These are phyloP conservation scores for Ceratocystis diversiconidia DNA, from an alignment of 2,329 filamentous ascomycete genomes.

Conservation along the genomic window DNA sequence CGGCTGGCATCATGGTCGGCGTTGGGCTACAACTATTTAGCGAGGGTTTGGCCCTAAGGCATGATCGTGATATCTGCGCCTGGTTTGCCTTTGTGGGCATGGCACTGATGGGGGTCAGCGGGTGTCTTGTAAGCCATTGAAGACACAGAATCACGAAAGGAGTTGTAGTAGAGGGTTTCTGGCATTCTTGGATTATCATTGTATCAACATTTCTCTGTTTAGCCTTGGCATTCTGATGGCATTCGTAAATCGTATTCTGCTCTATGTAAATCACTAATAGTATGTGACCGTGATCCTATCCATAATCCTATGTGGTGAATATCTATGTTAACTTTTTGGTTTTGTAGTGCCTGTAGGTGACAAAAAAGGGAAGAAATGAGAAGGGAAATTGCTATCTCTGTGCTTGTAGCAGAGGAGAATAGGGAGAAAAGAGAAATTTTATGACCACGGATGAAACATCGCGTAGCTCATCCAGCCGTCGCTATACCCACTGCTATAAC, in stretches of 20 bases:
- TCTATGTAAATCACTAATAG: neutral
- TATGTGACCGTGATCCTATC: neutral
- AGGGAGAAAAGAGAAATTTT: neutral
- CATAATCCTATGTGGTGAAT: neutral
- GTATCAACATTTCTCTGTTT: neutral
- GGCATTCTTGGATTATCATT: neutral
- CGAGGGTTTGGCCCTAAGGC: slow-evolving; percentile 70
- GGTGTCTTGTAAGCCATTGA: slow-evolving; percentile 57
- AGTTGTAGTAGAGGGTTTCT: neutral
- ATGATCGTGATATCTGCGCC: slow-evolving; percentile 63
- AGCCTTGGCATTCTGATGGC: neutral
- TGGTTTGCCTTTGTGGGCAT: slow-evolving; percentile 75
- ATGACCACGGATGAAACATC: neutral
- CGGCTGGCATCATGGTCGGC: slow-evolving; percentile 88
- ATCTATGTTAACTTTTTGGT: slow-evolving; percentile 3
- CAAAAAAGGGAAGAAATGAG: neutral
- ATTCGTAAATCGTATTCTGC: slow-evolving; percentile 2
- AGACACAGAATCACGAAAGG: slow-evolving; percentile 20
- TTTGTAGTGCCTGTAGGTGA: neutral
- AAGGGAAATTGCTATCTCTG: neutral
- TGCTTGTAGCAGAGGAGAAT: neutral
- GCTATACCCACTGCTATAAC: neutral
- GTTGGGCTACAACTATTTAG: slow-evolving; percentile 81
- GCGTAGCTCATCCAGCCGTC: neutral
- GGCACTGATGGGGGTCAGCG: slow-evolving; percentile 72